Percentiles rank a stretch among this genome's conserved stretches.
Conservation (phyloP, 331 rosid species). For the Acacia concinna region DNA sequence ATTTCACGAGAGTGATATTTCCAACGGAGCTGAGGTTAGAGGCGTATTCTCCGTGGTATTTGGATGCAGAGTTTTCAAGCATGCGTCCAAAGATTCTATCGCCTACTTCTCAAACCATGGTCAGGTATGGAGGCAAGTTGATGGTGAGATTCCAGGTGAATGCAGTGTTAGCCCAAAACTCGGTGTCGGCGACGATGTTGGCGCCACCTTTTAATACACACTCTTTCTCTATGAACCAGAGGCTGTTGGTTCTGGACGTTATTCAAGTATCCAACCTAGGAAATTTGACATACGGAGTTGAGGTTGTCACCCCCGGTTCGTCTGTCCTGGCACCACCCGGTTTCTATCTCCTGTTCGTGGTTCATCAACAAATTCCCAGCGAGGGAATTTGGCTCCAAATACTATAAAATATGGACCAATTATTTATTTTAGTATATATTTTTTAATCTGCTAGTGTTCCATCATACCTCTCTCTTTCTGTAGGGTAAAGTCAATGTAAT, state of each 20-base stretch:
- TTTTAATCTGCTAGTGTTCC: neutral
- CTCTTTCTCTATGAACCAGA: slow-evolving; percentile 81
- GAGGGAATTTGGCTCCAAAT: slow-evolving; percentile 58
- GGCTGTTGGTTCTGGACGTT: slow-evolving; percentile 46
- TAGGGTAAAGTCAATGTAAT: no score
- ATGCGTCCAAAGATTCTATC: slow-evolving; percentile 48
- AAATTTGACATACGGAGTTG: slow-evolving; percentile 36
- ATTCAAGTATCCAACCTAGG: slow-evolving; percentile 14
- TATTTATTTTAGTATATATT: neutral
- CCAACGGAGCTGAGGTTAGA: slow-evolving; percentile 79
- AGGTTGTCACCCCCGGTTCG: slow-evolving; percentile 49
- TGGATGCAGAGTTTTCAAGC: slow-evolving; percentile 37
- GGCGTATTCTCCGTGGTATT: slow-evolving; percentile 60
- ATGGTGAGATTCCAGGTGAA: slow-evolving; percentile 38
- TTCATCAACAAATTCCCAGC: slow-evolving; percentile 62
- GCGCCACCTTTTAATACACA: slow-evolving; percentile 73
- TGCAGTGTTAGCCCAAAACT: slow-evolving; percentile 17
- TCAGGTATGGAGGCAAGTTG: slow-evolving; percentile 35
- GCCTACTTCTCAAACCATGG: slow-evolving; percentile 37
- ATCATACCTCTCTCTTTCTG: neutral
- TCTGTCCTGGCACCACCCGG: slow-evolving; percentile 64
- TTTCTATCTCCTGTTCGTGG: slow-evolving; percentile 50
- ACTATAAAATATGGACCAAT: neutral
- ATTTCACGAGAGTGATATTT: slow-evolving; percentile 45
- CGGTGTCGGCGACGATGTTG: slow-evolving; percentile 46